Base-by-base conservation (phyloP, 768 basidiomycete genomes). In the Suillus clintonianus region DNA sequence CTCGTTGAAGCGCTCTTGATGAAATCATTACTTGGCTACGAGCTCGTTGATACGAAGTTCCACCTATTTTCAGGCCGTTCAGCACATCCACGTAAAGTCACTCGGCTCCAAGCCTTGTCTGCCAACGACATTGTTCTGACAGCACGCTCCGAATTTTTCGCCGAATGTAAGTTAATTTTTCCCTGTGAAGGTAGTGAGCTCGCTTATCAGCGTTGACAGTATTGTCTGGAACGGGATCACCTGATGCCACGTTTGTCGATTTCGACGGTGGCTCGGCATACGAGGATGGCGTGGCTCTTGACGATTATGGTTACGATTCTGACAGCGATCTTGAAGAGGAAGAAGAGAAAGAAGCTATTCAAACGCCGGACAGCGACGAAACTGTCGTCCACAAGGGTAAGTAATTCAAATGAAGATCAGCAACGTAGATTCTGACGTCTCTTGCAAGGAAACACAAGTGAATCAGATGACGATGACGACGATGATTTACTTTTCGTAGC, bases 271-370 rank as follows among this genome's bases (percentile, higher is more conserved):
- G 15, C 64, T 64, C 9, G 54, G 22, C 15, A 19, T 30, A 70
- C 22, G 70, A 65, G 4, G 59, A 42, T 11, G 10, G 56, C 34
- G 42, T 47, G 51, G 36, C 7, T 11, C 62, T 68, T 3, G 68
- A 67, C 7, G 73, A 73, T 9, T 75, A 77, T 57, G 77, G 68
- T 9, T 79, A 76, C 53, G 69, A 37, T 39, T 75, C 72, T 19
- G 77, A 79, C 61, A 78, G 78, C 15, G 78, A 78, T 47, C 71
- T 79, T 30, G 77, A 78, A 22, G 74, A 77, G 7, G 68, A 69
- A 10, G 22, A 64, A 2, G 64, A 68, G 4, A 43, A 36, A 4
- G 3, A 41, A 13, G 17, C 24, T 19, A 17, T 24, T 37, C 56
- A 41, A 27, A 41, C 10, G 14, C 17, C 22, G 3, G 34, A 19